Percentiles rank a stretch among this genome's conserved stretches.
Conservation (phyloP, 768 basidiomycete genomes). For the Lactifluus volemus region DNA sequence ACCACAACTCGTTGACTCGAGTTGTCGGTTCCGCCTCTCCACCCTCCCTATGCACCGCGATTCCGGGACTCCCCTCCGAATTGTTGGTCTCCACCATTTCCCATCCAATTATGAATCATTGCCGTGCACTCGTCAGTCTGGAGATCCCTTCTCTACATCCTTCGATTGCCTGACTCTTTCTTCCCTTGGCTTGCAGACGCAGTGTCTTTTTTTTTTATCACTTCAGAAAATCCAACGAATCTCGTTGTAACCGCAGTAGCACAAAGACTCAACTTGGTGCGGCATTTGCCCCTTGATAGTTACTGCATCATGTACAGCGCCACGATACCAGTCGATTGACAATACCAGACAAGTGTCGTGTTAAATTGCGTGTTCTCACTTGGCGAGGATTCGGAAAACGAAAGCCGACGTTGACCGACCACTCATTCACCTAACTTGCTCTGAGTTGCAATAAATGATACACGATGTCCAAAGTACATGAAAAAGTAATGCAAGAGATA, state of each 20-base stretch:
- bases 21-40: too few relatives aligned
- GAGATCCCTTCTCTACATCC: background rate
- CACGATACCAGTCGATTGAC: background rate
- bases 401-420: too few relatives aligned
- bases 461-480: slow-evolving; percentile 6
- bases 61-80: background rate
- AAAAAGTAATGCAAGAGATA: slow-evolving; percentile 10
- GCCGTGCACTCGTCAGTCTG: background rate
- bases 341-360: background rate
- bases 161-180: too few relatives aligned
- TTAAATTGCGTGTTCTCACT: background rate
- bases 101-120: background rate
- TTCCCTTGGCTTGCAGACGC: too few relatives aligned
- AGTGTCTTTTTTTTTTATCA: too few relatives aligned
- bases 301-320: background rate
- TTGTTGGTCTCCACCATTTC: background rate
- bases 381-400: background rate
- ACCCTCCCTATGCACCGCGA: background rate
- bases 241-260: background rate
- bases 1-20: too few relatives aligned
- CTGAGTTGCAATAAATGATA: background rate
- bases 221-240: too few relatives aligned
- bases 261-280: background rate
- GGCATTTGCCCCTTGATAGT: background rate
- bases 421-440: background rate